Evolutionary conservation across 768 basidiomycete genomes (phyloP), one percentile per base, ranked within the genome.

Genomic region (Lentinula aciculospora): DNA sequence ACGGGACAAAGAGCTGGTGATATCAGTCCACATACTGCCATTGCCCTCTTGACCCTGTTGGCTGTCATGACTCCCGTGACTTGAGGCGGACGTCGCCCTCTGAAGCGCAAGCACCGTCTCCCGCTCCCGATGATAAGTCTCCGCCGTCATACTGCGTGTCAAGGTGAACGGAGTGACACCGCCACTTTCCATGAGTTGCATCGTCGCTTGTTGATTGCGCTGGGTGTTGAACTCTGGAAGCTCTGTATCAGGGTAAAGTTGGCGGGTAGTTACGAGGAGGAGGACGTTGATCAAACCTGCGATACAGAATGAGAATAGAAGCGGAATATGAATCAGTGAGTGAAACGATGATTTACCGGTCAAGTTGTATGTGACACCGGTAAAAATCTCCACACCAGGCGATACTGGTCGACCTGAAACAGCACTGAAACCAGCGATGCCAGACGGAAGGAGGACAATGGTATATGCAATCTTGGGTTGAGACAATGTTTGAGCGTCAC

Each of bases 281-380:
- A 69, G 28, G 17, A 68, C 66, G 58, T 71, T 72, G 34, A 71
- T 29, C 19, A 71, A 63, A 5, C 71, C 71, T 69, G 39, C 1
- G 28, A 46, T 13, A 17, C 12, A 4, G 34, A 37, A 31, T 6
- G 4, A 7, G 19, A n/a, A 29, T 10, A 12, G 19, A 27, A 17
- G 23, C 28, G 21, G 39, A 44, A n/a, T n/a, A n/a, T n/a, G n/a
- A n/a, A n/a, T n/a, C n/a, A n/a, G n/a, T n/a, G n/a, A n/a, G n/a
- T n/a, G n/a, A n/a, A n/a, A n/a, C 4, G 15, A 48, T 47, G 42
- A 37, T 50, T 32, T 15, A 66, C 66, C 66, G 7, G 50, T 62
- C 50, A 68, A 59, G 32, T 66, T 62, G 58, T 61, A 68, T 28
- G 67, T 62, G 34, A 58, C 39, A 34, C 58, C 65, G 13, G 65